phyloP scores from a whole-genome alignment of 495 filamentous ascomycete species.

The Pseudoneurospora amorphoporcata region DNA sequence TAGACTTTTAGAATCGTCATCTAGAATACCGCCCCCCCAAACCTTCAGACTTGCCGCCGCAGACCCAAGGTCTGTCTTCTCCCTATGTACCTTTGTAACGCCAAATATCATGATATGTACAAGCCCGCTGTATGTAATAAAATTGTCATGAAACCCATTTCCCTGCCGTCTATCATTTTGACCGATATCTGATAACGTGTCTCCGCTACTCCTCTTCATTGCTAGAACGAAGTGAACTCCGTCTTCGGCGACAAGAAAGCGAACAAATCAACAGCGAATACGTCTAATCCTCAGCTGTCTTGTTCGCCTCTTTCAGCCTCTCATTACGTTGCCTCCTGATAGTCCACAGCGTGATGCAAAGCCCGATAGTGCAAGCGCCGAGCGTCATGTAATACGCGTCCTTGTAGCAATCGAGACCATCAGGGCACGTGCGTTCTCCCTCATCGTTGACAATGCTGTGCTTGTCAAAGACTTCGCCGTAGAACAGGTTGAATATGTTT shows the following conservation, averaged over 20 bases:
- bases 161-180: not conserved
- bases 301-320: slow-evolving; percentile 26
- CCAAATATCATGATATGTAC: not conserved
- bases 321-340: slow-evolving; percentile 53
- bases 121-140: not conserved
- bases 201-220: not conserved
- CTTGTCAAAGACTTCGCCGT: slow-evolving; percentile 69
- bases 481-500: slow-evolving; percentile 87
- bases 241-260: not conserved
- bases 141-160: not conserved
- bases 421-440: slow-evolving; percentile 63
- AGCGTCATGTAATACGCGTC: slow-evolving; percentile 79
- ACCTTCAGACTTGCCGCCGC: not conserved
- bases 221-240: not conserved
- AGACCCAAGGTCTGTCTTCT: not conserved
- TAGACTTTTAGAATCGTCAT: not conserved
- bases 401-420: slow-evolving; percentile 73
- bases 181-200: not conserved
- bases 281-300: slow-evolving; percentile 21
- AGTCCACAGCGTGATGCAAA: slow-evolving; percentile 61
- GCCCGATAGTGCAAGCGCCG: slow-evolving; percentile 56
- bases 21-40: not conserved
- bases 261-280: not conserved
- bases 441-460: slow-evolving; percentile 59
- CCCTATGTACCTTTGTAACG: not conserved